phyloP scores from a whole-genome alignment of 2,329 filamentous ascomycete species.

The Ophiostoma pallidulum region DNA sequence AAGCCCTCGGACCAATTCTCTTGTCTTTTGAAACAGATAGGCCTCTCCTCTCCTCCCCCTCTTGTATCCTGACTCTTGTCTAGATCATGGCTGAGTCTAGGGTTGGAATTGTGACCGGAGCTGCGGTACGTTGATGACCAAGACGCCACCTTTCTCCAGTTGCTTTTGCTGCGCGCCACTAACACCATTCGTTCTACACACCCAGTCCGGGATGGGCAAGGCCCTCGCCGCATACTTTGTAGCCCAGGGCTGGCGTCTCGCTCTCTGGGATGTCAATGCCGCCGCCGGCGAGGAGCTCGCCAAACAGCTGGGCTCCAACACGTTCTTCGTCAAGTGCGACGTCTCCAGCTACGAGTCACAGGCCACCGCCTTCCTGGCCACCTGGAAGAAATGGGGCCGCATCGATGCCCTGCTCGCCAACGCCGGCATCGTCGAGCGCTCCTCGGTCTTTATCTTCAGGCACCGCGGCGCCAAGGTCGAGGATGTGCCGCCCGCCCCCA shows the following conservation, averaged over 20 bases:
- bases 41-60: background rate
- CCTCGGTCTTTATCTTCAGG: constrained; percentile 32
- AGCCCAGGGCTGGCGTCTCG: constrained; percentile 8
- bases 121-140: constrained; percentile 4
- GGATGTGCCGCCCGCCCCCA: constrained; percentile 27
- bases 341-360: constrained; percentile 38
- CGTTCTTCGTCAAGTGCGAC: constrained; percentile 35
- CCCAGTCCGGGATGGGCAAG: constrained; percentile 10
- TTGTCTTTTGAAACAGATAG: too few relatives aligned
- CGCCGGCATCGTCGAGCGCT: constrained; percentile 38
- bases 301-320: constrained; percentile 13
- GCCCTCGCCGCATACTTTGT: constrained; percentile 25
- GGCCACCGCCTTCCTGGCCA: constrained; percentile 30
- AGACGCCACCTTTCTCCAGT: background rate
- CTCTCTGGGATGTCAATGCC: constrained; percentile 8
- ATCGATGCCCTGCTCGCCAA: constrained; percentile 41
- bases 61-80: background rate
- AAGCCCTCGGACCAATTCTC: too few relatives aligned
- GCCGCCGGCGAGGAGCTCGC: constrained; percentile 9
- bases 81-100: constrained; percentile 4
- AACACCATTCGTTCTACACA: background rate
- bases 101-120: constrained; percentile 14
- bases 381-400: constrained; percentile 34
- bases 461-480: constrained; percentile 6
- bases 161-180: too few relatives aligned